phyloP scores from a whole-genome alignment of 2,329 filamentous ascomycete genomes.

The Fusarium veterinarium region DNA sequence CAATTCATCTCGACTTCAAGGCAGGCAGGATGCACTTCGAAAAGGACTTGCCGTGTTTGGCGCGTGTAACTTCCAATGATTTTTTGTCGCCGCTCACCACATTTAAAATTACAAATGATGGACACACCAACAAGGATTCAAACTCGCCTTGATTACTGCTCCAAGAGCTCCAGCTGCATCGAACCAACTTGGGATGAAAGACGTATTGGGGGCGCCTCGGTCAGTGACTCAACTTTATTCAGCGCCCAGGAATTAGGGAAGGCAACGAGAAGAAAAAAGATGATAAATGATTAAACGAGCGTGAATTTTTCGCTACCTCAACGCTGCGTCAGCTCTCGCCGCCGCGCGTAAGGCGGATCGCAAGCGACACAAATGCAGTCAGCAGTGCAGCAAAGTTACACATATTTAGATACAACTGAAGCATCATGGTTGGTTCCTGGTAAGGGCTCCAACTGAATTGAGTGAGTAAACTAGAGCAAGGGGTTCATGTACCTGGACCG shows the following conservation, averaged over 20 bases:
- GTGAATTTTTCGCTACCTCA: not conserved
- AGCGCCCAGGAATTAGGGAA: not conserved
- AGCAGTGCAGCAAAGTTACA: not conserved
- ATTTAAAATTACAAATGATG: not conserved
- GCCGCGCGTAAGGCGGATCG: not conserved
- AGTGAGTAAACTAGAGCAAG: not conserved
- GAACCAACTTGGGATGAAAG: not conserved
- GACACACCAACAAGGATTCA: not conserved
- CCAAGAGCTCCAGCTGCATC: not conserved
- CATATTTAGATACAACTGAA: not conserved
- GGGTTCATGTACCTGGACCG: not conserved
- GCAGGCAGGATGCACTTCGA: not conserved
- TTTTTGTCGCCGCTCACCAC: not conserved
- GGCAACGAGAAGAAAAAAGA: not conserved
- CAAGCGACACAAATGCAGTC: not conserved
- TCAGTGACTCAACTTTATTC: not conserved
- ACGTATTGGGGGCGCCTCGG: not conserved
- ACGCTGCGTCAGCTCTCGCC: not conserved
- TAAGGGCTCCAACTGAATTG: not conserved
- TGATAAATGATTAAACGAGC: not conserved
- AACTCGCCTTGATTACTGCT: not conserved
- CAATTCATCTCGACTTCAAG: not conserved
- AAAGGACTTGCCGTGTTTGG: not conserved
- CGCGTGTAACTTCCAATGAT: constrained; percentile 1
- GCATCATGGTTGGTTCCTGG: not conserved